These are phyloP conservation scores for Brassica napus DNA, from an alignment of 345 rosid genomes.

Conservation along the genomic window DNA sequence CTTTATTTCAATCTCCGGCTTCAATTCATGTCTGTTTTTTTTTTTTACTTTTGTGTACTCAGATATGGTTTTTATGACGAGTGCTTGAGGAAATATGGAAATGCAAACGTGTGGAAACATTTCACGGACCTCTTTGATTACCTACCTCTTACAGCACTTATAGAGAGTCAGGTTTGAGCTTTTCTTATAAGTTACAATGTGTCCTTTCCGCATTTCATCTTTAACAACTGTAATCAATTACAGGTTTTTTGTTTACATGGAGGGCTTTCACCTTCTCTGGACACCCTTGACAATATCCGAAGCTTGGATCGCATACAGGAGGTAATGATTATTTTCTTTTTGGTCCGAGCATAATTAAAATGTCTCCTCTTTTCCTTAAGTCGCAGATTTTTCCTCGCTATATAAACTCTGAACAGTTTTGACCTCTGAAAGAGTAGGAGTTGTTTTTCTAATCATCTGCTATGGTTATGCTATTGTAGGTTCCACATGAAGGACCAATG, in stretches of 20 bases:
- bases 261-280: slow-evolving; percentile 88
- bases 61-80: slow-evolving; percentile 46
- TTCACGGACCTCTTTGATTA: slow-evolving; percentile 91
- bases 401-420: neutral
- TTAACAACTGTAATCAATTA: neutral
- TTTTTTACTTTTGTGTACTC: neutral
- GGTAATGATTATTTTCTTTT: slow-evolving; percentile 41
- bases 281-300: slow-evolving; percentile 87
- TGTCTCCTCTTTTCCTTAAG: neutral
- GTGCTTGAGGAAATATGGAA: slow-evolving; percentile 47
- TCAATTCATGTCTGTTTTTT: neutral
- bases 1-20: neutral
- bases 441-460: neutral
- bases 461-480: slow-evolving; percentile 46
- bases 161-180: slow-evolving; percentile 85
- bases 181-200: neutral
- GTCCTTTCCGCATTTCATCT: neutral
- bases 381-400: neutral
- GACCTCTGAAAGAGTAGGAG: neutral
- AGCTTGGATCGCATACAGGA: slow-evolving; percentile 89
- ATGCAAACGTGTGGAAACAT: slow-evolving; percentile 93
- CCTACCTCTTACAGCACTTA: slow-evolving; percentile 88
- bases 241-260: slow-evolving; percentile 93
- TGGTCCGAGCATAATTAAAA: neutral
- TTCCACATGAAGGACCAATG: slow-evolving; percentile 99